Conservation (phyloP, 2,329 filamentous ascomycete genomes). For the Aspergillus cejpii region DNA sequence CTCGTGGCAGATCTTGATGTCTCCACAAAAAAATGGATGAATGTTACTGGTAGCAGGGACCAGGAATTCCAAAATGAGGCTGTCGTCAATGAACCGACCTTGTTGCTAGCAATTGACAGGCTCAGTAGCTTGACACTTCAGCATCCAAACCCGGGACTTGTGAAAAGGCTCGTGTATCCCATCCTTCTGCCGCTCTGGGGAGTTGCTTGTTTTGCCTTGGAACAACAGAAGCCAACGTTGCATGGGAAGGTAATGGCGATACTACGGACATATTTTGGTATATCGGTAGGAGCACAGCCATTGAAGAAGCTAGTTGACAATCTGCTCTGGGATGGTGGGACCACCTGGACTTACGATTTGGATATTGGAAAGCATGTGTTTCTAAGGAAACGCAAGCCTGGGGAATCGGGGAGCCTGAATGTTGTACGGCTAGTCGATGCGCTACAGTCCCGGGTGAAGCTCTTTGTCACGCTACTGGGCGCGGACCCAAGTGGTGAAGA, state of each 20-base stretch:
- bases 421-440: constrained; percentile 31
- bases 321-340: constrained; percentile 37
- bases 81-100: constrained; percentile 23
- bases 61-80: constrained; percentile 6
- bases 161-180: constrained; percentile 37
- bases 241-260: constrained; percentile 29
- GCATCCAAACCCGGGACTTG: constrained; percentile 40
- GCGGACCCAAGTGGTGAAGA: constrained; percentile 38
- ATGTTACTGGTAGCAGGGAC: background rate
- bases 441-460: constrained; percentile 33
- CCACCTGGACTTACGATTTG: constrained; percentile 32
- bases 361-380: constrained; percentile 20
- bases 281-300: constrained; percentile 33
- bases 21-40: constrained; percentile 26
- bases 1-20: constrained; percentile 30
- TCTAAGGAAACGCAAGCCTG: constrained; percentile 22
- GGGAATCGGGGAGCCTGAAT: constrained; percentile 17
- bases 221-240: constrained; percentile 21
- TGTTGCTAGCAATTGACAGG: constrained; percentile 31
- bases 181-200: constrained; percentile 41
- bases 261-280: constrained; percentile 38
- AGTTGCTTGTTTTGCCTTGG: constrained; percentile 32
- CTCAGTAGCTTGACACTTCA: constrained; percentile 34
- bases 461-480: constrained; percentile 33
- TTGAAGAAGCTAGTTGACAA: constrained; percentile 37